These are phyloP conservation scores for Daldinia sp. DNA, from an alignment of 2,329 filamentous ascomycete species.

Conservation along the genomic window DNA sequence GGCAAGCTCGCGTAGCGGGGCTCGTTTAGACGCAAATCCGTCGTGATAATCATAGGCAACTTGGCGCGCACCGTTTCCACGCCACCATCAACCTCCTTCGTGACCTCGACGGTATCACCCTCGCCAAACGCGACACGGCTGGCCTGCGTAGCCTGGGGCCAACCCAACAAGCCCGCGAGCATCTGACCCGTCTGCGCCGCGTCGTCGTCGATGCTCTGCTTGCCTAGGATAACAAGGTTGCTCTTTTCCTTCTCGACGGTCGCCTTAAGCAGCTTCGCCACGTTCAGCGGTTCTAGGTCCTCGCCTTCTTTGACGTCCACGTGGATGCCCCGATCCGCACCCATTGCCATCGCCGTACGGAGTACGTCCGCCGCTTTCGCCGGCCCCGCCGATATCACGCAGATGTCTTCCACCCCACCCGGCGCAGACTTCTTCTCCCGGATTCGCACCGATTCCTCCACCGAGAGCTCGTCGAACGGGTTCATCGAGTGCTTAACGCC, in stretches of 20 bases:
- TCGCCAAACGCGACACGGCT: constrained; percentile 79
- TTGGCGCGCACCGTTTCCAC: constrained; percentile 87
- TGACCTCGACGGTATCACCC: constrained; percentile 76
- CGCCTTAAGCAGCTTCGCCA: constrained; percentile 86
- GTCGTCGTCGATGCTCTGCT: constrained; percentile 98
- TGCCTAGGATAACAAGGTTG: constrained; percentile 93
- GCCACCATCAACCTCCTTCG: constrained; percentile 93
- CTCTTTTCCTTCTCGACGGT: constrained; percentile 84
- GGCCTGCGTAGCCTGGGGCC: constrained; percentile 95
- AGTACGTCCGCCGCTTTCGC: constrained; percentile 87
- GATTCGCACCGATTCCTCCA: constrained; percentile 95
- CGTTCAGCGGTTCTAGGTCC: constrained; percentile 85
- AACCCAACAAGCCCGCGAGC: constrained; percentile 89
- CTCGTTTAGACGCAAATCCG: constrained; percentile 93
- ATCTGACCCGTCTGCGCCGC: constrained; percentile 97
- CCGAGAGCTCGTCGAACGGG: constrained; percentile 97
- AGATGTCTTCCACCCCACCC: constrained; percentile 86
- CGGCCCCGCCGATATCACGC: constrained; percentile 87
- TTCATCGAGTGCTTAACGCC: constrained; percentile 99
- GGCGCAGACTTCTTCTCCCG: constrained; percentile 82
- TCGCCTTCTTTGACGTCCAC: constrained; percentile 80
- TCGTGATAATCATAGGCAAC: constrained; percentile 93
- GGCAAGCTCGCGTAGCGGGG: constrained; percentile 93
- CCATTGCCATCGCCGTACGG: constrained; percentile 98
- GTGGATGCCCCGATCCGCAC: constrained; percentile 90